Base-by-base conservation (phyloP, 352 stramenopile genomes). In the Salisapilia sapeloensis region DNA sequence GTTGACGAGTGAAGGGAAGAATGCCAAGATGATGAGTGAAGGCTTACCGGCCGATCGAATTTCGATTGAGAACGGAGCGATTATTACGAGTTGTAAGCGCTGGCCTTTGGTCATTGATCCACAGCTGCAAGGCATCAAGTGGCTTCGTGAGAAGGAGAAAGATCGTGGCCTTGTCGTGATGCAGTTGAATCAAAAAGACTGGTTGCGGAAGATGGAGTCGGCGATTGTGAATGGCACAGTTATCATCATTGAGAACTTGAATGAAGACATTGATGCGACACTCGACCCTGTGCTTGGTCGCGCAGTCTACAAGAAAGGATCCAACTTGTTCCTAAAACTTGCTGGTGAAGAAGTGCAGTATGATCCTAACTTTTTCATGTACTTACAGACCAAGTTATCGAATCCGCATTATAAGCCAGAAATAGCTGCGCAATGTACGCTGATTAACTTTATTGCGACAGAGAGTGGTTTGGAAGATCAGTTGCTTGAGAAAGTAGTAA, bases 371-470 rank as follows among this genome's bases (percentile, higher is more conserved):
- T 98, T 98, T 46, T 90, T 95, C 48, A 86, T 98, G 41, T 98
- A 97, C 50, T 44, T 97, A 37, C 93, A 97, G 47, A 98, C 92
- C 1, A 97, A 97, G 52, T 55, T 97, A 15, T 95, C 75, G 36
- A 98, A 98, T 48, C 92, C 92, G 13, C 92, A 98, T 50, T 98
- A 97, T 65, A 96, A 97, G 40, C 92, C 92, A n/a, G 92, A 98
- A 50, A 96, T 97, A 27, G 81, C 87, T 0, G 92, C 92, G 4
- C 91, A 97, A 48, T 93, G 79, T 34, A 97, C 92, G 19, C 44
- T 98, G n/a, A 97, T 98, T 50, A 98, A 98, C 59, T 98, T 97
- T 38, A 97, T 97, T 50, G 92, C 91, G 11, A 97, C 92, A 0
- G 92, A 97, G 50, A 91, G 71, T 29, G 92, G 92, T 9, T 46